A percentile compares a stretch with the other conserved stretches of the same genome.
Conservation (phyloP, 2,329 filamentous ascomycete genomes). For the Microdochium nivale region DNA sequence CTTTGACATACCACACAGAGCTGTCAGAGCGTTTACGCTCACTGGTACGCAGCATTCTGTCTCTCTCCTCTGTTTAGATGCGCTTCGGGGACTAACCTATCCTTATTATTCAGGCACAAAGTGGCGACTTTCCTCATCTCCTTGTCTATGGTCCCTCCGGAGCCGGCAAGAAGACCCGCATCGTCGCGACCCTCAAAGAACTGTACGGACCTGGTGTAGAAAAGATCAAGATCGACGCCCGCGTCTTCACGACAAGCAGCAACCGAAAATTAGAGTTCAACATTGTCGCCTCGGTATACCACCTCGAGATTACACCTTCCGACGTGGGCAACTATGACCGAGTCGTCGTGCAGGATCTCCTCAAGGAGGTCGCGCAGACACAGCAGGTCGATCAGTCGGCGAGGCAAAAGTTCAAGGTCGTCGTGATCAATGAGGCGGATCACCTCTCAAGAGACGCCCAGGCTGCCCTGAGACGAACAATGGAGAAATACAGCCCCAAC, state of each 20-base stretch:
- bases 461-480: conserved; percentile 85
- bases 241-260: conserved; percentile 89
- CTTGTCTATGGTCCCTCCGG: conserved; percentile 95
- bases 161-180: conserved; percentile 94
- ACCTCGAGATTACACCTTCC: conserved; percentile 95
- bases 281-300: conserved; percentile 93
- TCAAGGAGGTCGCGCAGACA: conserved; percentile 97
- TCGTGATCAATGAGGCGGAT: conserved; percentile 98
- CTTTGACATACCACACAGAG: conserved; percentile 79
- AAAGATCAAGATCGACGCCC: conserved; percentile 98
- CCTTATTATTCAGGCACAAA: conserved; percentile 61
- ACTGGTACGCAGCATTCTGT: conserved; percentile 49
- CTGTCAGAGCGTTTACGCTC: conserved; percentile 81
- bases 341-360: conserved; percentile 87
- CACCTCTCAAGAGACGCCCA: conserved; percentile 90
- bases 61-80: background rate
- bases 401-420: conserved; percentile 92
- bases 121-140: conserved; percentile 94
- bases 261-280: conserved; percentile 99
- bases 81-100: background rate
- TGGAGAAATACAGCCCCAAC: conserved; percentile 99
- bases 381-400: conserved; percentile 95
- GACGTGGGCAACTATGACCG: conserved; percentile 95
- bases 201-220: conserved; percentile 95
- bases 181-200: conserved; percentile 90